Evolutionary conservation across 176 grass and related monocot genomes (phyloP).

Genomic region (Zea luxurians): DNA sequence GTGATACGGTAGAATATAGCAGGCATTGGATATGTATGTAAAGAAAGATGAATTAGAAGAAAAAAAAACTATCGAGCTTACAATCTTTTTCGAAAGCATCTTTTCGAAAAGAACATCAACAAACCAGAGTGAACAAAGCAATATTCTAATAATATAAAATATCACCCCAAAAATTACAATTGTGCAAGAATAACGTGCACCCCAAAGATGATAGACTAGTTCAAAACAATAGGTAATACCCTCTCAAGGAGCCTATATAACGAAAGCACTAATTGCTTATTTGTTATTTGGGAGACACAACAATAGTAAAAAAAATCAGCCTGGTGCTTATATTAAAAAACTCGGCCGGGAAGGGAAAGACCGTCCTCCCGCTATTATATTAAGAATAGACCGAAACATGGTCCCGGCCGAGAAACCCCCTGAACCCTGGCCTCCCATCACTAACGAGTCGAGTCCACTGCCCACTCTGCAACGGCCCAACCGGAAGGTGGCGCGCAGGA

Average conservation of each 20-base stretch:
- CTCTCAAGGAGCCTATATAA: neutral
- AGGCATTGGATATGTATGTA: constrained; percentile 21
- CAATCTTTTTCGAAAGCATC: neutral
- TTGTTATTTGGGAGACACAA: neutral
- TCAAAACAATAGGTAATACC: neutral
- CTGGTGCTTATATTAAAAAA: neutral
- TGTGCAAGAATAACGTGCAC: constrained; percentile 25
- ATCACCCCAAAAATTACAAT: neutral
- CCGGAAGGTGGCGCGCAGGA: no score
- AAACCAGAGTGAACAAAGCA: neutral
- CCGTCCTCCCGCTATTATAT: no score
- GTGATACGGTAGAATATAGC: constrained; percentile 20
- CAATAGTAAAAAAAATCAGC: constrained; percentile 21
- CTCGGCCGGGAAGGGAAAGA: no score
- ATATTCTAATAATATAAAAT: constrained; percentile 1
- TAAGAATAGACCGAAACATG: no score
- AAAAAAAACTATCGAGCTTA: neutral
- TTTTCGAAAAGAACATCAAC: neutral
- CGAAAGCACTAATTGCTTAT: neutral
- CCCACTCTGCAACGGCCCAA: no score
- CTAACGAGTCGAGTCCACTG: no score
- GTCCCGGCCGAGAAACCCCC: no score
- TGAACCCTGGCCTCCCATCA: no score
- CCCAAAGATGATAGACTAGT: neutral
- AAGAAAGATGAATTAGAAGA: constrained; percentile 10